phyloP scores from a whole-genome alignment of 495 filamentous ascomycete species.

The Penicillium manginii region DNA sequence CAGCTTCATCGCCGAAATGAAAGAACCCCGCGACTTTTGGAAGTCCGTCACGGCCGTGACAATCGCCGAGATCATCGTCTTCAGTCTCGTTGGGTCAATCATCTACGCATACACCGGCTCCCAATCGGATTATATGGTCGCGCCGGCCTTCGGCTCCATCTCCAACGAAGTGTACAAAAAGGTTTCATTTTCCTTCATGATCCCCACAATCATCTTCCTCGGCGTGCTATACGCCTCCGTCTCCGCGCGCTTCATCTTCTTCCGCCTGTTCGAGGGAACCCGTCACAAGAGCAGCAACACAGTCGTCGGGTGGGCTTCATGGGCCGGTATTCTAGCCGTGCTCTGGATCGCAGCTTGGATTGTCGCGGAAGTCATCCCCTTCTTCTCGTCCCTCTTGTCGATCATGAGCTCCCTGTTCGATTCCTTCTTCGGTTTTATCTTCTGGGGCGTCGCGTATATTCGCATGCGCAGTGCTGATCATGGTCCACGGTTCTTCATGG shows the following conservation, averaged over 20 bases:
- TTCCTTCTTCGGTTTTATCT: conserved; percentile 92
- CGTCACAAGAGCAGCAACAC: conserved; percentile 79
- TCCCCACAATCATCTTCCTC: conserved; percentile 87
- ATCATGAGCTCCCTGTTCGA: conserved; percentile 91
- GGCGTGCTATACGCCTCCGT: conserved; percentile 88
- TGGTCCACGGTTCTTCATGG: conserved; percentile 60
- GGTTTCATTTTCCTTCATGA: conserved; percentile 88
- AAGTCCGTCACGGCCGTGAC: conserved; percentile 88
- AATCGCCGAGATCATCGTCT: conserved; percentile 80
- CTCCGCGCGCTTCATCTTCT: conserved; percentile 84
- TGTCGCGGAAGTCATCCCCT: conserved; percentile 87
- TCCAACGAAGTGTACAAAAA: conserved; percentile 74
- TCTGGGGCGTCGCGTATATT: conserved; percentile 88
- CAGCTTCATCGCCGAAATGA: conserved; percentile 92
- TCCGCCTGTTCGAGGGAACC: conserved; percentile 77
- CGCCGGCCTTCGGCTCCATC: conserved; percentile 82
- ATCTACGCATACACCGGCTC: conserved; percentile 78
- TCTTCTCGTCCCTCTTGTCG: conserved; percentile 81
- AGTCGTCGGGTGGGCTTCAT: conserved; percentile 76
- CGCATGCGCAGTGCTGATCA: conserved; percentile 76
- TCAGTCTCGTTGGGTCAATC: conserved; percentile 73
- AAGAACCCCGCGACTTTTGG: conserved; percentile 81
- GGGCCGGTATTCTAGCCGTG: conserved; percentile 71
- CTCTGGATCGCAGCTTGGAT: conserved; percentile 82
- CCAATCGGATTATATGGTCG: conserved; percentile 73